A percentile compares a stretch with the other conserved stretches of the same genome.
Conservation (phyloP, 1,284 basidiomycete genomes). For the Trametes polyzona region DNA sequence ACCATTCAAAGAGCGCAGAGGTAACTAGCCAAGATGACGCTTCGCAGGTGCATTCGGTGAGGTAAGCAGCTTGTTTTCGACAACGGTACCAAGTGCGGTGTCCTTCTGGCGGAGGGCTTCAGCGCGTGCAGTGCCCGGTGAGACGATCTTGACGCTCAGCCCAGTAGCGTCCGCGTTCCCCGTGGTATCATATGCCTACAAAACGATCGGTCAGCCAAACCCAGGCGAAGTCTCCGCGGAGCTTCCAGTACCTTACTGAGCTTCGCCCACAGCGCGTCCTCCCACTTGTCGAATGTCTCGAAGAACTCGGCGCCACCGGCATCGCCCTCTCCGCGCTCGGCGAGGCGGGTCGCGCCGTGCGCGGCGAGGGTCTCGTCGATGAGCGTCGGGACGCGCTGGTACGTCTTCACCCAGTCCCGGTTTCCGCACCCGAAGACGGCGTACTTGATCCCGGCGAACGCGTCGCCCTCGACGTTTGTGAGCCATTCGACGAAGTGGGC, state of each 20-base stretch:
- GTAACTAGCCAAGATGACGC: slow-evolving; percentile 40
- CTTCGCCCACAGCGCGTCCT: slow-evolving; percentile 45
- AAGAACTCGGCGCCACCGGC: slow-evolving; percentile 49
- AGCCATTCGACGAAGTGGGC: slow-evolving; percentile 49
- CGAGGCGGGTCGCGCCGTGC: slow-evolving; percentile 45
- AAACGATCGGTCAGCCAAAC: background rate
- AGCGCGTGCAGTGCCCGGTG: slow-evolving; percentile 41
- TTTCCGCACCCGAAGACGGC: slow-evolving; percentile 59
- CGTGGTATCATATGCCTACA: slow-evolving; percentile 37
- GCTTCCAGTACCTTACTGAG: slow-evolving; percentile 38
- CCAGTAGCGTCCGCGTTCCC: slow-evolving; percentile 7
- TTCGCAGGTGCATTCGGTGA: slow-evolving; percentile 44
- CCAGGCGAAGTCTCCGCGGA: background rate
- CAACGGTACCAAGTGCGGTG: slow-evolving; percentile 43
- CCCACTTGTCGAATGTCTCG: slow-evolving; percentile 51
- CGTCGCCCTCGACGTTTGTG: slow-evolving; percentile 32
- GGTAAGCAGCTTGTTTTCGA: slow-evolving; percentile 48
- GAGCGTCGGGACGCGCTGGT: slow-evolving; percentile 52
- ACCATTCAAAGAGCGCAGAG: slow-evolving; percentile 29
- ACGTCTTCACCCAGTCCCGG: slow-evolving; percentile 55
- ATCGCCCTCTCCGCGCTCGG: slow-evolving; percentile 48
- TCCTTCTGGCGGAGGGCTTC: slow-evolving; percentile 45
- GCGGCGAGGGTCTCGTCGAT: slow-evolving; percentile 45
- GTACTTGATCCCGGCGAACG: slow-evolving; percentile 43
- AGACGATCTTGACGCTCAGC: slow-evolving; percentile 40